phyloP scores from a whole-genome alignment of 257 asterid species.

The Paulownia fortunei region DNA sequence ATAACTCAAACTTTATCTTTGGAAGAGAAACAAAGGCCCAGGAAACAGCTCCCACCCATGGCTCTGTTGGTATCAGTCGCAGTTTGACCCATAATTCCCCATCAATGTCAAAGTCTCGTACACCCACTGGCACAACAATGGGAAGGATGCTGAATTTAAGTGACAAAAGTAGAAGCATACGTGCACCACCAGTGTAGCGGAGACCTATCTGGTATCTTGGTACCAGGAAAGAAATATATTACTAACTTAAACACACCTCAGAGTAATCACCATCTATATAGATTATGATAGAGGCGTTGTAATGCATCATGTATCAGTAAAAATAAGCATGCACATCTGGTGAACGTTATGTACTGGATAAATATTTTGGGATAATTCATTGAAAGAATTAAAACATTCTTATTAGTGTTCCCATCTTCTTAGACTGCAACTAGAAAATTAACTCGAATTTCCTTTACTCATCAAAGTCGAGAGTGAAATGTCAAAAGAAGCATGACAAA shows the following conservation, averaged over 20 bases:
- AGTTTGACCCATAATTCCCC: slow-evolving; percentile 95
- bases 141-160: slow-evolving; percentile 81
- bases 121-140: slow-evolving; percentile 81
- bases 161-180: slow-evolving; percentile 82
- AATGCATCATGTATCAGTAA: not conserved
- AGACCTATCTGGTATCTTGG: slow-evolving; percentile 81
- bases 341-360: slow-evolving; percentile 11
- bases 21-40: slow-evolving; percentile 99
- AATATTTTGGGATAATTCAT: not conserved
- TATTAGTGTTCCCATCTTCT: slow-evolving; percentile 1
- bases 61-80: slow-evolving; percentile 84
- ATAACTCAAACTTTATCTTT: slow-evolving; percentile 80
- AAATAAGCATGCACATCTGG: not conserved
- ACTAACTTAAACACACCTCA: slow-evolving; percentile 7
- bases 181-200: slow-evolving; percentile 77
- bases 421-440: slow-evolving; percentile 14
- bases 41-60: slow-evolving; percentile 96
- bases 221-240: slow-evolving; percentile 31
- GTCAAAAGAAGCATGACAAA: slow-evolving; percentile 8
- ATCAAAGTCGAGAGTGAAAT: not conserved
- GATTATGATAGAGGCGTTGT: not conserved
- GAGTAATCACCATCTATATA: not conserved
- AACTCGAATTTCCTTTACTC: not conserved
- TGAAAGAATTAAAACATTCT: not conserved
- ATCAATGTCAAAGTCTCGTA: slow-evolving; percentile 87